Conservation (phyloP, 495 filamentous ascomycete species). For the Polyplosphaeria fusca region DNA sequence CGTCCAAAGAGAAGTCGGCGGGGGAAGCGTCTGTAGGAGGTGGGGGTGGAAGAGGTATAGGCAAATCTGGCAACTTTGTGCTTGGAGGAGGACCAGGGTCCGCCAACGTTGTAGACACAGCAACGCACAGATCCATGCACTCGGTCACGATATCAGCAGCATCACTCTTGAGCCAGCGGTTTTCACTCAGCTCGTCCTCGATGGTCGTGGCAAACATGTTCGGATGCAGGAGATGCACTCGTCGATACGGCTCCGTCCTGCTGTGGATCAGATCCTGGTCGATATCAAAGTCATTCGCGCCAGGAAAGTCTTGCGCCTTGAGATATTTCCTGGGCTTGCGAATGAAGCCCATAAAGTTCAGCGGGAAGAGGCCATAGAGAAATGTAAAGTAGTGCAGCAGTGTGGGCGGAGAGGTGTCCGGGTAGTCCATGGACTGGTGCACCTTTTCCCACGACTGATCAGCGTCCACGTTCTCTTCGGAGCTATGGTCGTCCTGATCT, state of each 20-base stretch:
- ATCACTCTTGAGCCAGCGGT: constrained; percentile 69
- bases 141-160: constrained; percentile 67
- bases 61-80: constrained; percentile 41
- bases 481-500: not conserved
- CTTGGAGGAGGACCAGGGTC: constrained; percentile 40
- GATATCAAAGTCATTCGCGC: constrained; percentile 66
- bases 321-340: constrained; percentile 70
- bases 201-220: constrained; percentile 69
- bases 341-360: constrained; percentile 74
- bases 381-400: constrained; percentile 74
- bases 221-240: constrained; percentile 65
- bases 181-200: constrained; percentile 69
- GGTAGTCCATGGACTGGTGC: constrained; percentile 53
- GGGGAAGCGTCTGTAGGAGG: constrained; percentile 39
- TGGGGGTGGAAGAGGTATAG: constrained; percentile 41
- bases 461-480: constrained; percentile 12
- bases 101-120: constrained; percentile 35
- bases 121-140: constrained; percentile 56
- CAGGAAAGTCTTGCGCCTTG: constrained; percentile 57
- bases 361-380: constrained; percentile 74
- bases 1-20: constrained; percentile 39
- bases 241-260: constrained; percentile 63
- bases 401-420: constrained; percentile 63
- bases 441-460: constrained; percentile 57
- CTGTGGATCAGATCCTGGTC: constrained; percentile 66